phyloP scores from a whole-genome alignment of 1,284 basidiomycete species.

The Ceratobasidium sp. region DNA sequence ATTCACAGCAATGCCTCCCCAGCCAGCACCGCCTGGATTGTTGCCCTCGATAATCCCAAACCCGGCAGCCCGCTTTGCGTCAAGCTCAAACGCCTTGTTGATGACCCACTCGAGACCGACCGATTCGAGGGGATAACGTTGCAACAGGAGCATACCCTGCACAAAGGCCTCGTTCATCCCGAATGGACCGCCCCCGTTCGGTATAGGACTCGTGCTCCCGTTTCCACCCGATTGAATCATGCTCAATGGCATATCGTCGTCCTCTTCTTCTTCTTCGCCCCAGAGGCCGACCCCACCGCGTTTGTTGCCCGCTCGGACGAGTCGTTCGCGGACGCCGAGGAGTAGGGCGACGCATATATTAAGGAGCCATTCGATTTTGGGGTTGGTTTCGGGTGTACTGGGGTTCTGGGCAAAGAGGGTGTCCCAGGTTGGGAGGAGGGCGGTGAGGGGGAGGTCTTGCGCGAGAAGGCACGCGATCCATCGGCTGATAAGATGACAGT shows the following conservation, averaged over 20 bases:
- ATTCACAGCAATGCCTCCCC: neutral
- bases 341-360: conserved; percentile 34
- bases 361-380: conserved; percentile 39
- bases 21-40: neutral
- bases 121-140: conserved; percentile 39
- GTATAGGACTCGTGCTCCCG: neutral
- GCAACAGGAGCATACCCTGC: conserved; percentile 42
- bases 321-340: conserved; percentile 26
- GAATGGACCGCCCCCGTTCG: conserved; percentile 5
- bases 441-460: conserved; percentile 68
- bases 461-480: conserved; percentile 77
- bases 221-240: conserved; percentile 29
- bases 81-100: conserved; percentile 36
- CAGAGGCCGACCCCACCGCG: conserved; percentile 38
- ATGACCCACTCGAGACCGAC: conserved; percentile 41
- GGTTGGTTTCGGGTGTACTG: conserved; percentile 37
- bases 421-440: conserved; percentile 71
- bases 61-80: conserved; percentile 28
- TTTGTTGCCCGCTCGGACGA: conserved; percentile 39
- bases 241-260: conserved; percentile 42
- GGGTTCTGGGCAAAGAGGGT: conserved; percentile 61
- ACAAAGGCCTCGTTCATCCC: conserved; percentile 42
- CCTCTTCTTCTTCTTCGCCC: conserved; percentile 47
- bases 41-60: conserved; percentile 12
- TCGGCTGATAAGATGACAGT: conserved; percentile 55